A percentile compares a stretch with the other conserved stretches of the same genome.
Evolutionary conservation across 306 rosid species (phyloP).

Genomic region (Casuarina equisetifolia): DNA sequence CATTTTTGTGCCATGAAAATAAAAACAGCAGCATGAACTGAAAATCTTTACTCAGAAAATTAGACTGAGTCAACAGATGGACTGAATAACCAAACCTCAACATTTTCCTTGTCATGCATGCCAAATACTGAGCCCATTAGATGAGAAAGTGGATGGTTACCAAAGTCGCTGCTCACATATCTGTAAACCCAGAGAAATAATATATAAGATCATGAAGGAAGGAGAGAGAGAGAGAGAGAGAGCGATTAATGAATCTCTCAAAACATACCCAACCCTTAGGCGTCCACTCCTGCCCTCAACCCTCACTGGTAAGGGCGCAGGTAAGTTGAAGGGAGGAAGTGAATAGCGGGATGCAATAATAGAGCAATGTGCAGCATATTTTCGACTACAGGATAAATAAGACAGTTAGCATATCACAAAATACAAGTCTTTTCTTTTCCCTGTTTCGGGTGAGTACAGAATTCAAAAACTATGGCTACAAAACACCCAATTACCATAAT

Average conservation of each 20-base stretch:
- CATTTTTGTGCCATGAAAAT: not conserved
- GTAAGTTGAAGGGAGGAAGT: conserved; percentile 75
- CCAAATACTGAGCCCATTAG: conserved; percentile 98
- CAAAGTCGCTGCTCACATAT: conserved; percentile 67
- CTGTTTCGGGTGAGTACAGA: not conserved
- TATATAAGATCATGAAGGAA: not conserved
- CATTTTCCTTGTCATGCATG: conserved; percentile 79
- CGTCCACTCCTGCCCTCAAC: conserved; percentile 64
- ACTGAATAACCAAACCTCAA: conserved; percentile 57
- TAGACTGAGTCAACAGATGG: not conserved
- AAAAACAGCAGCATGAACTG: not conserved
- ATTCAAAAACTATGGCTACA: not conserved
- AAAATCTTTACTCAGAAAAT: not conserved
- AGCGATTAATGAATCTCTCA: not conserved
- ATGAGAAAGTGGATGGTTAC: conserved; percentile 78
- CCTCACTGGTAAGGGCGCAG: conserved; percentile 62
- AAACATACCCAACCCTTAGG: conserved; percentile 84
- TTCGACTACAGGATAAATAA: conserved; percentile 52
- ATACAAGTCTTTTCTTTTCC: not conserved
- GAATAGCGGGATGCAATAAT: conserved; percentile 85
- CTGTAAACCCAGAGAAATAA: conserved; percentile 27
- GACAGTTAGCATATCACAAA: not conserved
- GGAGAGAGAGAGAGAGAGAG: not conserved
- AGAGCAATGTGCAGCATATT: conserved; percentile 94
- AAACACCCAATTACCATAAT: not conserved